Evolutionary conservation across 1,284 basidiomycete species (phyloP).

Genomic region (Naganishia cerealis): DNA sequence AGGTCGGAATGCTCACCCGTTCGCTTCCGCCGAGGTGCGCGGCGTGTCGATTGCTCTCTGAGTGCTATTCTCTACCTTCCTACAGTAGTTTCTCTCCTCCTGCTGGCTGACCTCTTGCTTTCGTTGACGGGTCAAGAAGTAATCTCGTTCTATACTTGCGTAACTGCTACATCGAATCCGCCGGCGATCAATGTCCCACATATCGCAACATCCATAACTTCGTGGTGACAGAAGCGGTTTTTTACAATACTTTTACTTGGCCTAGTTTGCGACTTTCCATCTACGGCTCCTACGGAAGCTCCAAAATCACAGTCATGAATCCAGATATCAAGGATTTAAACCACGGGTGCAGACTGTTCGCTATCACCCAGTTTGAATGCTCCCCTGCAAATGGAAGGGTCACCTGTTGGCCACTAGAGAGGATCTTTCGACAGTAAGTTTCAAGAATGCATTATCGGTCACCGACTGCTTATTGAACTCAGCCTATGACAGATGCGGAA

Average conservation of each 20-base stretch:
- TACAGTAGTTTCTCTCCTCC: background rate
- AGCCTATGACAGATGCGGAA: constrained; percentile 22
- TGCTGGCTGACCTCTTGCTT: too few species aligned
- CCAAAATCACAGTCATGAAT: background rate
- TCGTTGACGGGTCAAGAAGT: too few species aligned
- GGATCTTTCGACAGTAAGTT: constrained; percentile 47
- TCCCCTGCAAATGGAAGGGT: constrained; percentile 40
- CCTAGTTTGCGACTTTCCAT: too few species aligned
- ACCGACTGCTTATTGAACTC: background rate
- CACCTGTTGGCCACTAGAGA: constrained; percentile 47
- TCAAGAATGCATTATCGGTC: background rate
- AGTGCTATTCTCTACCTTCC: background rate
- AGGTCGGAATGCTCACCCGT: too few species aligned
- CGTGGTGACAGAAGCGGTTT: too few species aligned
- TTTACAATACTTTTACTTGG: too few species aligned
- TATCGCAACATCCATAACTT: too few species aligned
- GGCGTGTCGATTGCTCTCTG: background rate
- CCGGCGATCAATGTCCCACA: too few species aligned
- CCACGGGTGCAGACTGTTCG: constrained; percentile 39
- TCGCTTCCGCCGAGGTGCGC: too few species aligned
- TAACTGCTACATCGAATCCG: too few species aligned
- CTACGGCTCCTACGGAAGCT: background rate
- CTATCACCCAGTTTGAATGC: constrained; percentile 46
- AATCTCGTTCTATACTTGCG: too few species aligned
- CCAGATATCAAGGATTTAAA: background rate